phyloP scores from a whole-genome alignment of 371 early-diverging fungal genomes.

The Mucor mucedo region DNA sequence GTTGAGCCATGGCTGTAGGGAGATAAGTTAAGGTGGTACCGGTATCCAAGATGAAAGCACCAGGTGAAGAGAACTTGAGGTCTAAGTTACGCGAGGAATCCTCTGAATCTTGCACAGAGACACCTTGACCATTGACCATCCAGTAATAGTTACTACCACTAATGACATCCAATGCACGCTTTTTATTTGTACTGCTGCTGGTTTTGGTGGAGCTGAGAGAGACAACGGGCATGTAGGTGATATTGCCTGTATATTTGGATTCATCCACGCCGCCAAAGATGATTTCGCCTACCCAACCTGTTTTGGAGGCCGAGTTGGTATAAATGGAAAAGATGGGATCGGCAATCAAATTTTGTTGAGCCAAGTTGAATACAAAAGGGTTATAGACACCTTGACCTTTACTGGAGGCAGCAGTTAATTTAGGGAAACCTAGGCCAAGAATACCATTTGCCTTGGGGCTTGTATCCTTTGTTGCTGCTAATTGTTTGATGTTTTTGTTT shows the following conservation, averaged over 20 bases:
- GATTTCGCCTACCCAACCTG: constrained; percentile 58
- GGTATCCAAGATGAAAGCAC: constrained; percentile 50
- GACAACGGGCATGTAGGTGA: constrained; percentile 54
- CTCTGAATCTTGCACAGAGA: constrained; percentile 23
- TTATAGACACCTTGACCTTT: constrained; percentile 33
- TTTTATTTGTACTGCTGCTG: not conserved
- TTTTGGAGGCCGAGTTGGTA: constrained; percentile 30
- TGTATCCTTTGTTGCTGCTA: not conserved
- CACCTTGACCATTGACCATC: constrained; percentile 52
- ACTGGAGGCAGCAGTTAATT: constrained; percentile 38
- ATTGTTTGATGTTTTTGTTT: constrained; percentile 4
- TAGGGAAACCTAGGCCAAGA: constrained; percentile 49
- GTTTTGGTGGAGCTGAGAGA: constrained; percentile 15
- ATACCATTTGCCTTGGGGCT: constrained; percentile 43
- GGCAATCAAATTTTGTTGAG: constrained; percentile 36
- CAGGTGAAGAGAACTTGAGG: constrained; percentile 9
- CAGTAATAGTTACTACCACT: constrained; percentile 42
- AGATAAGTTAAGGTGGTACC: constrained; percentile 57
- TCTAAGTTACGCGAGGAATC: not conserved
- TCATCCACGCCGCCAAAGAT: constrained; percentile 64
- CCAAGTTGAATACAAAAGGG: constrained; percentile 49
- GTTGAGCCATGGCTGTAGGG: constrained; percentile 30
- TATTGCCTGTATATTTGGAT: constrained; percentile 55
- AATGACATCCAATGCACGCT: constrained; percentile 2
- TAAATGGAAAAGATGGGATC: constrained; percentile 48